Base-by-base conservation (phyloP, 768 basidiomycete genomes). In the Pulveroboletus sp. region DNA sequence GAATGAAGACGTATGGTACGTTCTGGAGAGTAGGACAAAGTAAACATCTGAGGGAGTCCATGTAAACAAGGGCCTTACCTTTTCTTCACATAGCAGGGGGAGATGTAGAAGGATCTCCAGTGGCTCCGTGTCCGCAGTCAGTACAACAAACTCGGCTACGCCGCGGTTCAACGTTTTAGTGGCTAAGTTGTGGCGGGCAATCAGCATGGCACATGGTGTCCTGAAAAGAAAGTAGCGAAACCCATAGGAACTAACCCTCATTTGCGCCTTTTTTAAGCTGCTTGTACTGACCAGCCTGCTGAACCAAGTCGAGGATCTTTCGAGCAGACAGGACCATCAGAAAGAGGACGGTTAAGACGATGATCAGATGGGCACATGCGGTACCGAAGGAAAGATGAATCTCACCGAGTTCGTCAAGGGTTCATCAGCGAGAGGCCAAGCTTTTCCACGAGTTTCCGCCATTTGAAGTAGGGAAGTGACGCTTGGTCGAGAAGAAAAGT, bases 201-300 rank as follows among this genome's bases (percentile, higher is more conserved):
- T 61, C 14, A 63, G 51, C n/a, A 11, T 39, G n/a, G 8, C 6
- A 36, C 40, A 49, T 10, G 19, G 23, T 14, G 33, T 14, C 11
- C 37, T 7, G n/a, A 35, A 36, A n/a, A 21, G 41, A 40, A 45
- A 47, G 31, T 13, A 20, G 45, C 24, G 12, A 23, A 23, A 14
- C 3, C n/a, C n/a, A 9, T 10, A 31, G n/a, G 27, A 43, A 62
- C 76, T 31, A 41, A 90, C 91, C 90, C 81, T 99, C 97, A 71
- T 99, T 99, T 36, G 97, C 97, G 52, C 97, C 95, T 75, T 97
- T 97, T 75, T 97, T 98, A 40, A 97, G 74, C 70, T 97, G 94
- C 74, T 97, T 97, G 77, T 95, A 97, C 70, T 94, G 87, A n/a
- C 82, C 76, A 35, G 95, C 94, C 72, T 95, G 90, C 67, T 97